Evolutionary conservation across 495 filamentous ascomycete genomes (phyloP), one percentile per base, ranked within the genome.

Genomic region (Lichenothelia convexa): DNA sequence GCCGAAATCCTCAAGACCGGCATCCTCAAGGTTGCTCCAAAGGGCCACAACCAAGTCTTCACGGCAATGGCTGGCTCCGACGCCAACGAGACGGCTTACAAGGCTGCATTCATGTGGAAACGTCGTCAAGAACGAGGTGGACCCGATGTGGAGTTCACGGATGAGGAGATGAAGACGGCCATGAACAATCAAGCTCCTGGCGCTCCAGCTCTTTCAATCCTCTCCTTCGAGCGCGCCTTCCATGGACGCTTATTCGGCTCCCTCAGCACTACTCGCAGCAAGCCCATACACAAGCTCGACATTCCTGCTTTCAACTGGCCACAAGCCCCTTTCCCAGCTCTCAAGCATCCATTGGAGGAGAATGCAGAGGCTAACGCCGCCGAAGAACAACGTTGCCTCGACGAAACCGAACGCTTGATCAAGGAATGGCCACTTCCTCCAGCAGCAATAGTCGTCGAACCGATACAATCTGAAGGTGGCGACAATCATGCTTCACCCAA

Each of bases 301-400:
- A 97, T 97, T 50, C 89, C 89, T 8, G 83, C 91, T 44, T 97
- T 97, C 52, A 78, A 94, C 63, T 97, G 89, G 89, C 89, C 89
- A 26, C 87, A 93, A 55, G 87, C 91, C 30, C 70, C 82, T 30
- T 97, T 97, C 67, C 89, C 89, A 8, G 43, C 56, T 38, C 65
- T 92, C 45, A 86, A 87, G 59, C 95, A 97, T 63, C 89, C 89
- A 4, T 71, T 95, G 9, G 81, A 85, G 42, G 65, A 84, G 31
- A 71, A 87, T 57, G 75, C 60, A 20, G 68, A 73, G 51, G 85
- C 91, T 53, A 97, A 97, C 56, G 71, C 68, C 16, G 62, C 65
- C 39, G 82, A 83, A 46, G 89, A 97, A 61, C 62, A 75, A 44
- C 79, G 80, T 44, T 83, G 85, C 47, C 74, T 97, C 39, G 73